phyloP scores from a whole-genome alignment of 352 stramenopile species.

The Globisporangium cederbergense region DNA sequence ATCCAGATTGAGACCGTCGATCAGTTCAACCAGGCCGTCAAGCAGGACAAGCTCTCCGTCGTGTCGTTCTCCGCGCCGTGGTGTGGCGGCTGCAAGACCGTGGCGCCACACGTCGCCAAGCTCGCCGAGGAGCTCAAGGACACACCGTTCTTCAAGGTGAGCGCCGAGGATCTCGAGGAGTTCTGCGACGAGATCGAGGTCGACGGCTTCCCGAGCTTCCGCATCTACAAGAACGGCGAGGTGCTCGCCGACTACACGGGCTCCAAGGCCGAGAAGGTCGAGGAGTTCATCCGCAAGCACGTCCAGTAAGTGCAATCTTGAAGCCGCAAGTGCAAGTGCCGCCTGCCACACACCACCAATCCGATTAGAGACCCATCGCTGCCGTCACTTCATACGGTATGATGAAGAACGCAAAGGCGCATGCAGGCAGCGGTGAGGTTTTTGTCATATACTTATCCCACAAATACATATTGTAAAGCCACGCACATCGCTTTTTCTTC shows the following conservation, averaged over 20 bases:
- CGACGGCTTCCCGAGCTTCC: conserved; percentile 72
- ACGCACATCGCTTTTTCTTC: background rate
- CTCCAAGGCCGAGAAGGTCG: conserved; percentile 76
- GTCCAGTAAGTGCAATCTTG: conserved; percentile 11
- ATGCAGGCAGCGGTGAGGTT: background rate
- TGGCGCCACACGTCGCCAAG: conserved; percentile 46
- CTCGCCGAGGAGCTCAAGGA: conserved; percentile 49
- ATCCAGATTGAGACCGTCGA: conserved; percentile 32
- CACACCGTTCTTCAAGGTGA: conserved; percentile 57
- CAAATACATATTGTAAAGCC: conserved; percentile 3
- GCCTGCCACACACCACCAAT: background rate
- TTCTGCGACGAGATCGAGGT: conserved; percentile 72
- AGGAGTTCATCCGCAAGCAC: conserved; percentile 67
- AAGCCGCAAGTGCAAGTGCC: too few relatives aligned
- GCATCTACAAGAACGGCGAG: conserved; percentile 63
- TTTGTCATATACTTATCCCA: conserved; percentile 6
- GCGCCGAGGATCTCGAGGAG: conserved; percentile 56
- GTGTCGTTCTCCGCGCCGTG: conserved; percentile 60
- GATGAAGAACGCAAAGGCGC: background rate
- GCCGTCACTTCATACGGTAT: background rate
- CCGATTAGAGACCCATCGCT: background rate
- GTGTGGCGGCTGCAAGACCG: conserved; percentile 64
- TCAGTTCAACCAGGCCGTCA: conserved; percentile 35
- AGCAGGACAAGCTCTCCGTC: conserved; percentile 41
- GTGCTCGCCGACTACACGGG: conserved; percentile 57